These are phyloP conservation scores for Talaromyces verruculosus DNA, from an alignment of 2,329 filamentous ascomycete species.

Conservation along the genomic window DNA sequence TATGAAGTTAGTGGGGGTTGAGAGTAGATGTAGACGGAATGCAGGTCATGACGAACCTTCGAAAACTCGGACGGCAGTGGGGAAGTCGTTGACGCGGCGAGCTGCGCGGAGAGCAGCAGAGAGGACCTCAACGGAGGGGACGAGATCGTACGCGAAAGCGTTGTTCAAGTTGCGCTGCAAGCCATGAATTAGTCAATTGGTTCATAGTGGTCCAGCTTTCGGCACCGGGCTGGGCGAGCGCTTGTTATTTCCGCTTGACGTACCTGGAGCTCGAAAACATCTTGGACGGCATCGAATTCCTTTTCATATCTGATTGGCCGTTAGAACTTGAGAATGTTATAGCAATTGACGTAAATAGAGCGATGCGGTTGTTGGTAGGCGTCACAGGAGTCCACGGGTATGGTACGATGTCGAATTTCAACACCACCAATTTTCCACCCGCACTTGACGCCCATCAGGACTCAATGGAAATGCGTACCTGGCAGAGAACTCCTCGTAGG, in stretches of 20 bases:
- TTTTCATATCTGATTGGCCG: slow-evolving; percentile 79
- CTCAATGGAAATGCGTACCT: slow-evolving; percentile 63
- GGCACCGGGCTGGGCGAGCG: background rate
- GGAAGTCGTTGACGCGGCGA: slow-evolving; percentile 95
- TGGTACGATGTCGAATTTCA: slow-evolving; percentile 20
- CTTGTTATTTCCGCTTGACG: slow-evolving; percentile 32
- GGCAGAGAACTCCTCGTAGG: slow-evolving; percentile 96
- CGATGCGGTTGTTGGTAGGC: background rate
- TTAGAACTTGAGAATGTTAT: background rate
- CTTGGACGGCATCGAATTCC: slow-evolving; percentile 95
- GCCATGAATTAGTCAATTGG: background rate
- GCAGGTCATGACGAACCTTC: slow-evolving; percentile 68
- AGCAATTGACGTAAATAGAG: background rate
- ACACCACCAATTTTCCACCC: slow-evolving; percentile 6
- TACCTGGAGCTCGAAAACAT: slow-evolving; percentile 99
- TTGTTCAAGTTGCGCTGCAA: slow-evolving; percentile 92
- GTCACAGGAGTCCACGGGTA: background rate
- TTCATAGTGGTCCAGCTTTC: background rate
- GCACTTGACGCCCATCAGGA: slow-evolving; percentile 2
- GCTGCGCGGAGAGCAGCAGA: slow-evolving; percentile 89
- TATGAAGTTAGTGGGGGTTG: slow-evolving; percentile 2
- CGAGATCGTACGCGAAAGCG: slow-evolving; percentile 99
- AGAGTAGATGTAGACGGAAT: background rate
- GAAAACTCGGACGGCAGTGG: slow-evolving; percentile 96
- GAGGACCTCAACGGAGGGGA: slow-evolving; percentile 88